A percentile compares a stretch with the other conserved stretches of the same genome.
Conservation (phyloP, 345 rosid species). For the Syzygium oleosum region DNA sequence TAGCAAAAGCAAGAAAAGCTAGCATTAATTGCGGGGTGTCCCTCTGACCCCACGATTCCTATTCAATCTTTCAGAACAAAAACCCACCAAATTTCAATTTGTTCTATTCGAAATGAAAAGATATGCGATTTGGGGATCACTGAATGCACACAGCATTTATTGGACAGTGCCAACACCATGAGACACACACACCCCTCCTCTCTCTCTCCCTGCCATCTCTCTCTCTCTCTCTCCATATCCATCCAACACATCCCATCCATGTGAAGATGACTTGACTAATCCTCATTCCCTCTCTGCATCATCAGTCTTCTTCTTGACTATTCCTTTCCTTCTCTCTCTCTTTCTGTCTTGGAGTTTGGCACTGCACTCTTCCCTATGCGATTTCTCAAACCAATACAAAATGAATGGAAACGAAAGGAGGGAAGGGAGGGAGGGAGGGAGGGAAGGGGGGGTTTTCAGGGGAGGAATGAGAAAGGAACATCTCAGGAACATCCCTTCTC, state of each 20-base stretch:
- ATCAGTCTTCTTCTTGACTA: background rate
- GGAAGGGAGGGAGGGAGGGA: background rate
- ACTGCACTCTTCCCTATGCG: conserved; percentile 18
- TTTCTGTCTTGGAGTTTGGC: conserved; percentile 27
- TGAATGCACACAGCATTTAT: conserved; percentile 18
- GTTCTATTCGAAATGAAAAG: background rate
- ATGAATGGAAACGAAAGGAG: background rate
- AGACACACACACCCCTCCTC: background rate
- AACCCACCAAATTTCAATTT: background rate
- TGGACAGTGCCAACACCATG: conserved; percentile 48
- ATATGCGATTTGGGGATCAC: background rate
- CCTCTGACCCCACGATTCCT: background rate
- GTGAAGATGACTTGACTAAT: conserved; percentile 32
- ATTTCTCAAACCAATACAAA: background rate
- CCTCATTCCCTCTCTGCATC: conserved; percentile 12
- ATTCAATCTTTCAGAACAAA: background rate
- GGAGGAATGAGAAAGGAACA: conserved; percentile 4
- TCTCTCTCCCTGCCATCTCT: background rate
- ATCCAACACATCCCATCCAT: conserved; percentile 4
- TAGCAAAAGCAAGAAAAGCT: background rate
- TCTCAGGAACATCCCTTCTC: conserved; percentile 7
- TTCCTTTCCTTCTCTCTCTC: conserved; percentile 4
- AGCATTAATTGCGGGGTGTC: conserved; percentile 8
- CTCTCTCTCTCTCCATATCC: conserved; percentile 1
- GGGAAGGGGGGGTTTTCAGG: background rate